These are phyloP conservation scores for Tolypocladium inflatum DNA, from an alignment of 2,329 filamentous ascomycete genomes.

Conservation along the genomic window DNA sequence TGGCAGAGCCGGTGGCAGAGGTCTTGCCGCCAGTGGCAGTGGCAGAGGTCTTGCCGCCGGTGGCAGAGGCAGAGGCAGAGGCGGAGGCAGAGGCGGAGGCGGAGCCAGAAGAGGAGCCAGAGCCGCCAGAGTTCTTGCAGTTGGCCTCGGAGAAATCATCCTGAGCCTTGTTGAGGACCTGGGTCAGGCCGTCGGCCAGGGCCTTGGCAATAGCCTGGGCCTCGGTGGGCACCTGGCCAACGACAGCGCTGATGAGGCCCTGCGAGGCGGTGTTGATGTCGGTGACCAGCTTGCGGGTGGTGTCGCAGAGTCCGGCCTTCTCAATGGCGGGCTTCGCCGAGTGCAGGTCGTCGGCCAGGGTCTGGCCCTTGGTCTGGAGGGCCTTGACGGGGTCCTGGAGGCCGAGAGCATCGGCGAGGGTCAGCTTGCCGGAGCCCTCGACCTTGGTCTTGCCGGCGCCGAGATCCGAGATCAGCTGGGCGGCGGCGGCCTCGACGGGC, in stretches of 20 bases:
- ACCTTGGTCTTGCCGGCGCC: constrained; percentile 8
- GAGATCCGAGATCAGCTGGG: constrained; percentile 9
- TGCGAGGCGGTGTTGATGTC: constrained; percentile 13
- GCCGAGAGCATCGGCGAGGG: constrained; percentile 7
- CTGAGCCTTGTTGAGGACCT: constrained; percentile 13
- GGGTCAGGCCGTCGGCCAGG: constrained; percentile 14
- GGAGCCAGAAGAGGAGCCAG: neutral
- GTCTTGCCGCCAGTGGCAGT: neutral
- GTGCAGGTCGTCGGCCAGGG: constrained; percentile 15
- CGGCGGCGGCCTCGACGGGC: constrained; percentile 10
- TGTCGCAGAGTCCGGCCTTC: constrained; percentile 16
- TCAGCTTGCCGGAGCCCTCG: constrained; percentile 5
- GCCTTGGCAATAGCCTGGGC: constrained; percentile 16
- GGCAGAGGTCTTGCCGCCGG: neutral
- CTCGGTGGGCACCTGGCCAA: constrained; percentile 17
- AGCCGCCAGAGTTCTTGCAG: constrained; percentile 14
- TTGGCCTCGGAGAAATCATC: constrained; percentile 15
- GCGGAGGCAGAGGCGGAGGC: neutral
- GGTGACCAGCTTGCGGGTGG: constrained; percentile 13
- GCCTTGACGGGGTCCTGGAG: constrained; percentile 7
- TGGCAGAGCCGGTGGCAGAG: neutral
- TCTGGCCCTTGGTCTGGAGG: constrained; percentile 15
- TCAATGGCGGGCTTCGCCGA: constrained; percentile 16
- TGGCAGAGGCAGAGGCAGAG: neutral
- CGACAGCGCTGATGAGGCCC: constrained; percentile 18